Percentiles rank a stretch among this genome's conserved stretches.
phyloP scores from a whole-genome alignment of 257 asterid genomes.

The Solanum appendiculatum region DNA sequence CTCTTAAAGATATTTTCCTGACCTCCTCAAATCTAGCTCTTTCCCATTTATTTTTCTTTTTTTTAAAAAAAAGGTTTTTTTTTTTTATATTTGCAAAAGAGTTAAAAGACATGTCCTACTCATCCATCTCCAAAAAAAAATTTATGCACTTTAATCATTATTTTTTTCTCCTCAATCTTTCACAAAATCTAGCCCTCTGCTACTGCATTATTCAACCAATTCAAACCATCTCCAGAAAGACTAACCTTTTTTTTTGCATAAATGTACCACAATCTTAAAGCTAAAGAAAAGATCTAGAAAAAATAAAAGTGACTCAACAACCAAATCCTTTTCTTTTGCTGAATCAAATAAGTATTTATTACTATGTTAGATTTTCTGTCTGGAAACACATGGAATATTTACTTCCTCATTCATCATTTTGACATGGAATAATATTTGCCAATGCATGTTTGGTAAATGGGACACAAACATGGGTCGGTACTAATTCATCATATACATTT shows the following conservation, averaged over 20 bases:
- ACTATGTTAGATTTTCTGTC: not conserved
- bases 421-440: conserved; percentile 4
- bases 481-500: not conserved
- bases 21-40: conserved; percentile 4
- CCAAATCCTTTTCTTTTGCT: conserved; percentile 4
- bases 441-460: not conserved
- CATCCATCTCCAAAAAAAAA: conserved; percentile 12
- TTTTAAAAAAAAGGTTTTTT: not conserved
- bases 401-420: conserved; percentile 24
- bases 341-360: not conserved
- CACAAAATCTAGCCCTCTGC: conserved; percentile 3
- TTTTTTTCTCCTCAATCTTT: conserved; percentile 1
- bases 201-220: not conserved
- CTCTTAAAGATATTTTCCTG: not conserved
- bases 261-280: conserved; percentile 13
- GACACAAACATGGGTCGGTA: not conserved
- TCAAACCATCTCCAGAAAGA: conserved; percentile 2
- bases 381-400: conserved; percentile 10
- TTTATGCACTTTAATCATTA: conserved; percentile 2
- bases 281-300: conserved; percentile 5
- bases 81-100: not conserved
- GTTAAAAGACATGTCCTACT: conserved; percentile 3
- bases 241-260: not conserved
- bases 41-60: not conserved
- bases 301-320: conserved; percentile 11